Evolutionary conservation across 164 flowering plant genomes (phyloP).

Genomic region (Vitis rotundifolia): DNA sequence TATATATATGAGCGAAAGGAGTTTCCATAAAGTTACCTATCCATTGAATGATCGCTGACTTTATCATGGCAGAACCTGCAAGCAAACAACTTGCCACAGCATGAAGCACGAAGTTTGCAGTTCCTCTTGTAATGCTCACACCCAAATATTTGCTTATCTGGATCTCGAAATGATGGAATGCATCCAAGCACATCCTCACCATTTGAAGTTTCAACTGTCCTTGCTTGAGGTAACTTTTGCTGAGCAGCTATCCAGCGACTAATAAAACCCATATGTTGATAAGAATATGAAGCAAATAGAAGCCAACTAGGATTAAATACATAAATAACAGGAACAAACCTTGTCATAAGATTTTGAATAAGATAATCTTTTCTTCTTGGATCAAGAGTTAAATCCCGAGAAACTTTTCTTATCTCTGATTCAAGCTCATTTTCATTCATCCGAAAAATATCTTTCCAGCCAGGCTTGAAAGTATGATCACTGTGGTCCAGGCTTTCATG

Average conservation of each 20-base stretch:
- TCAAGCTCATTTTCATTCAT: slow-evolving; percentile 97
- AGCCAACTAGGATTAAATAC: background rate
- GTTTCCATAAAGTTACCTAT: slow-evolving; percentile 48
- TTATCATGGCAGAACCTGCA: slow-evolving; percentile 96
- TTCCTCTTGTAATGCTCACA: slow-evolving; percentile 97
- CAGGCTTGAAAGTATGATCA: slow-evolving; percentile 86
- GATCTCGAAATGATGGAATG: slow-evolving; percentile 80
- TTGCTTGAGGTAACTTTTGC: slow-evolving; percentile 69
- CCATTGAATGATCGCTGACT: slow-evolving; percentile 95
- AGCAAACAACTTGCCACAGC: slow-evolving; percentile 83
- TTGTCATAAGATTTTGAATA: slow-evolving; percentile 90
- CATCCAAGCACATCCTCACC: slow-evolving; percentile 55
- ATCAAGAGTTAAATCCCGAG: slow-evolving; percentile 78
- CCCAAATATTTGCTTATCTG: slow-evolving; percentile 70
- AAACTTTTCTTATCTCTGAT: slow-evolving; percentile 86
- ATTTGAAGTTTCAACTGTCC: slow-evolving; percentile 45
- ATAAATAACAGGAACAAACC: slow-evolving; percentile 40
- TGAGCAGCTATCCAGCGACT: slow-evolving; percentile 98
- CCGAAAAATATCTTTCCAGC: slow-evolving; percentile 93
- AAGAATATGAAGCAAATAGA: slow-evolving; percentile 9
- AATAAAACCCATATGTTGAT: slow-evolving; percentile 13
- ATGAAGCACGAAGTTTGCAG: slow-evolving; percentile 88
- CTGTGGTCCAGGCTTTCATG: slow-evolving; percentile 58
- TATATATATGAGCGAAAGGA: too few relatives aligned
- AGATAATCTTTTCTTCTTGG: slow-evolving; percentile 93